Evolutionary conservation across 768 basidiomycete genomes (phyloP).

Genomic region (Goffeauzyma gilvescens): DNA sequence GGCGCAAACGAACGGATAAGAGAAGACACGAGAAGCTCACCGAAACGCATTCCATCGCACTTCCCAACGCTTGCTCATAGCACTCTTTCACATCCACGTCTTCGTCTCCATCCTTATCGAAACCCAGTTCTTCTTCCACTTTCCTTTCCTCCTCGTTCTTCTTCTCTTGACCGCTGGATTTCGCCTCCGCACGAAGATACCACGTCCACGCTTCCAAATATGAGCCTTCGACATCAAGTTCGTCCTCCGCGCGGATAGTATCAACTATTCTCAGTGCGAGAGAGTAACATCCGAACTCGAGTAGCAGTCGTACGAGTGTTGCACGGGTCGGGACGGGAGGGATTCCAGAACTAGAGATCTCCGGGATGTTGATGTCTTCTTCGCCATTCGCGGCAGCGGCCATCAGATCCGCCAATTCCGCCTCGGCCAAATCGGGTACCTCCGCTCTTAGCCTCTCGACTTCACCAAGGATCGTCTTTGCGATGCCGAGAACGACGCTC

Average conservation of each 20-base stretch:
- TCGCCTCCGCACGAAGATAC: constrained; percentile 40
- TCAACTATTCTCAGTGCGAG: constrained; percentile 59
- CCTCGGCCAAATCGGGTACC: too few species aligned
- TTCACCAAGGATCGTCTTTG: background rate
- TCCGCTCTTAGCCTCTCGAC: constrained; percentile 1
- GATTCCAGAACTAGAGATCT: background rate
- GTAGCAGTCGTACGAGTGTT: constrained; percentile 56
- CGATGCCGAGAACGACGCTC: constrained; percentile 36
- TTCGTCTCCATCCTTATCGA: too few species aligned
- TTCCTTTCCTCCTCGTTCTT: constrained; percentile 35
- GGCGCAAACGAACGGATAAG: background rate
- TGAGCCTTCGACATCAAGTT: constrained; percentile 76
- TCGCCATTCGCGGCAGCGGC: background rate
- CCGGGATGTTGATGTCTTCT: background rate
- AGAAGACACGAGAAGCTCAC: constrained; percentile 35
- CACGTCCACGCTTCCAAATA: constrained; percentile 91
- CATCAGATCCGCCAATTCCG: background rate
- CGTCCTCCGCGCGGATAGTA: constrained; percentile 60
- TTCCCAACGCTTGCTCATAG: constrained; percentile 56
- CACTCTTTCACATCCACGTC: constrained; percentile 45
- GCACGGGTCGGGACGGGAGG: constrained; percentile 49
- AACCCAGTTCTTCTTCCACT: constrained; percentile 24
- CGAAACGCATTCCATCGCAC: constrained; percentile 62
- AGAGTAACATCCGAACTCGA: constrained; percentile 53
- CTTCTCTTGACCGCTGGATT: constrained; percentile 38